Conservation (phyloP, 164 flowering plant genomes). For the Paratinospora sagittata region DNA sequence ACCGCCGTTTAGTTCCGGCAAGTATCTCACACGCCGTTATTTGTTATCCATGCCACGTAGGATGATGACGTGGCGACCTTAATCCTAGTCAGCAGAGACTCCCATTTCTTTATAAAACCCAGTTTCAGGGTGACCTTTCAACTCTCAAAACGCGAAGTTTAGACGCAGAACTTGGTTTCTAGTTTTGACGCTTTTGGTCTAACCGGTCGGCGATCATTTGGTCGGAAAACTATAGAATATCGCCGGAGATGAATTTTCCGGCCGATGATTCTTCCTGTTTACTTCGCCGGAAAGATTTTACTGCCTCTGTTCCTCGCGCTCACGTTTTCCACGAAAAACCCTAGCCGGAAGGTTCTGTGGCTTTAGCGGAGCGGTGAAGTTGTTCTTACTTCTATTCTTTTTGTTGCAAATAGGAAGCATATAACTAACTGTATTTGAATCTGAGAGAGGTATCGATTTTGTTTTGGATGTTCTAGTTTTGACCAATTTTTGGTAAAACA, state of each 20-base stretch:
- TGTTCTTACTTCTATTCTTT: background rate
- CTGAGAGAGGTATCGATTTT: constrained; percentile 17
- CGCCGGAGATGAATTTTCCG: constrained; percentile 50
- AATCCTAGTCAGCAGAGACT: constrained; percentile 23
- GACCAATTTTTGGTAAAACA: background rate
- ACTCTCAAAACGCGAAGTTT: background rate
- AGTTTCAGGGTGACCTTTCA: background rate
- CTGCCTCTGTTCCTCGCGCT: constrained; percentile 37
- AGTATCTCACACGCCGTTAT: constrained; percentile 7
- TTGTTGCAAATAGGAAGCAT: background rate
- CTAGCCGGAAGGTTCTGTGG: constrained; percentile 10
- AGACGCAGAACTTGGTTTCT: background rate
- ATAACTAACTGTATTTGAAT: background rate
- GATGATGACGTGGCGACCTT: background rate
- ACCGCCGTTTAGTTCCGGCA: constrained; percentile 1
- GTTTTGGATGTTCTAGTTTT: background rate
- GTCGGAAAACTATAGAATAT: background rate
- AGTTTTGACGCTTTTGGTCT: background rate
- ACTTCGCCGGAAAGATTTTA: constrained; percentile 23
- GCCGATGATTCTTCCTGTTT: constrained; percentile 13
- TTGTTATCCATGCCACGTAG: constrained; percentile 18
- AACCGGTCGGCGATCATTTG: background rate
- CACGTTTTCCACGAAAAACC: constrained; percentile 53
- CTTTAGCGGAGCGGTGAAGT: constrained; percentile 16
- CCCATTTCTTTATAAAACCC: constrained; percentile 14